Evolutionary conservation across 1,284 basidiomycete genomes (phyloP).

Genomic region (Austroboletus rostrupii): DNA sequence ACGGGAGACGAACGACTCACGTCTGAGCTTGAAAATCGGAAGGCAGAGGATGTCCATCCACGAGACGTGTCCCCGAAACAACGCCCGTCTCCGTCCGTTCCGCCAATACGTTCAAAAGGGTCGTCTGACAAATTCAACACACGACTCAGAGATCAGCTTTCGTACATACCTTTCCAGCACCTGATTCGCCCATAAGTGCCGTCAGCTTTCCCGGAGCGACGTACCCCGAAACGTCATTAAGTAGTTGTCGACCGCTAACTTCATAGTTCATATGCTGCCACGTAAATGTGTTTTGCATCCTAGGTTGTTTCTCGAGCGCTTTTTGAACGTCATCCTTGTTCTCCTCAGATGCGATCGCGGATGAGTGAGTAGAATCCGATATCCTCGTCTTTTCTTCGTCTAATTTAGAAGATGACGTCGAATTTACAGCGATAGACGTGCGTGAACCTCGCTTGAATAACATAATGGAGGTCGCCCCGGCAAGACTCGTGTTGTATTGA

Average conservation of each 20-base stretch:
- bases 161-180: constrained; percentile 64
- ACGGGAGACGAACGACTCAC: constrained; percentile 24
- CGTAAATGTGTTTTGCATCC: constrained; percentile 45
- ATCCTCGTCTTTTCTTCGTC: constrained; percentile 31
- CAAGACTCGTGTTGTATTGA: constrained; percentile 39
- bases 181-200: constrained; percentile 78
- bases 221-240: constrained; percentile 81
- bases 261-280: constrained; percentile 64
- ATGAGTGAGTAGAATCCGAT: constrained; percentile 18
- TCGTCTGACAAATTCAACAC: constrained; percentile 47
- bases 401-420: background rate
- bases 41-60: constrained; percentile 73
- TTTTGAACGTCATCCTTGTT: constrained; percentile 6
- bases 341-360: constrained; percentile 6
- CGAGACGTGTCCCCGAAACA: constrained; percentile 74
- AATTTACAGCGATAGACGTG: constrained; percentile 8
- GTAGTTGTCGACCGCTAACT: constrained; percentile 56
- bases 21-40: constrained; percentile 73
- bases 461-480: constrained; percentile 31
- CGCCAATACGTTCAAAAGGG: constrained; percentile 80
- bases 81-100: constrained; percentile 77
- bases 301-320: constrained; percentile 18
- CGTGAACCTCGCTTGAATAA: constrained; percentile 43
- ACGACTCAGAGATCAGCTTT: constrained; percentile 18
- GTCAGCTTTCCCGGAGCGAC: constrained; percentile 80